Percentiles rank a stretch among this genome's conserved stretches.
These are phyloP conservation scores for Phialophora macrospora DNA, from an alignment of 2,329 filamentous ascomycete genomes.

Conservation along the genomic window DNA sequence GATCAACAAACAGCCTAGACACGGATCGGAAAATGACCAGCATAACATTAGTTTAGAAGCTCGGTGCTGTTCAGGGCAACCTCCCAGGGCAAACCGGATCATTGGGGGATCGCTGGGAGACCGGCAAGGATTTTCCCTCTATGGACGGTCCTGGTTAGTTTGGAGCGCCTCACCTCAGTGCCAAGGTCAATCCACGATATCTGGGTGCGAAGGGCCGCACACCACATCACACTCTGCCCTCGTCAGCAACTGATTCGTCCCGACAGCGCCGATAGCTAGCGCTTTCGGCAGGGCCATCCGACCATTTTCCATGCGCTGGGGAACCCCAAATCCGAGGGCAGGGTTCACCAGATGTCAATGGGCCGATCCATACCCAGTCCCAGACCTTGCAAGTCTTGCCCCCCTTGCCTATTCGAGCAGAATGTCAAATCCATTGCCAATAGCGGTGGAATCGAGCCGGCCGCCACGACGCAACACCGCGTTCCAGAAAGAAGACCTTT, in stretches of 20 bases:
- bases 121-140: slow-evolving; percentile 15
- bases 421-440: neutral
- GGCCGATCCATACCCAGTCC: slow-evolving; percentile 20
- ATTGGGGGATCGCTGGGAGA: neutral
- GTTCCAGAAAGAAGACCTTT: neutral
- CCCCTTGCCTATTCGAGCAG: neutral
- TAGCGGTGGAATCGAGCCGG: slow-evolving; percentile 6
- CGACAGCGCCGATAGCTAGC: slow-evolving; percentile 21
- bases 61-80: neutral
- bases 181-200: slow-evolving; percentile 18
- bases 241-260: slow-evolving; percentile 15
- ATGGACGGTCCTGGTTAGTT: slow-evolving; percentile 8
- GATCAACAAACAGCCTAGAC: slow-evolving; percentile 23
- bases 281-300: slow-evolving; percentile 27
- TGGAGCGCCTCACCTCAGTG: slow-evolving; percentile 20
- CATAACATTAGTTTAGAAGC: slow-evolving; percentile 15
- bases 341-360: slow-evolving; percentile 13
- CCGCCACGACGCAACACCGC: slow-evolving; percentile 6
- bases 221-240: slow-evolving; percentile 2
- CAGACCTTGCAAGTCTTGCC: slow-evolving; percentile 10
- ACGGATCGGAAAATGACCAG: slow-evolving; percentile 29
- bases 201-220: slow-evolving; percentile 4
- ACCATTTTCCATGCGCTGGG: slow-evolving; percentile 15
- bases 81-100: neutral
- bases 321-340: slow-evolving; percentile 15